Conservation (phyloP, 768 basidiomycete species). For the Paxillus ammoniavirescens region DNA sequence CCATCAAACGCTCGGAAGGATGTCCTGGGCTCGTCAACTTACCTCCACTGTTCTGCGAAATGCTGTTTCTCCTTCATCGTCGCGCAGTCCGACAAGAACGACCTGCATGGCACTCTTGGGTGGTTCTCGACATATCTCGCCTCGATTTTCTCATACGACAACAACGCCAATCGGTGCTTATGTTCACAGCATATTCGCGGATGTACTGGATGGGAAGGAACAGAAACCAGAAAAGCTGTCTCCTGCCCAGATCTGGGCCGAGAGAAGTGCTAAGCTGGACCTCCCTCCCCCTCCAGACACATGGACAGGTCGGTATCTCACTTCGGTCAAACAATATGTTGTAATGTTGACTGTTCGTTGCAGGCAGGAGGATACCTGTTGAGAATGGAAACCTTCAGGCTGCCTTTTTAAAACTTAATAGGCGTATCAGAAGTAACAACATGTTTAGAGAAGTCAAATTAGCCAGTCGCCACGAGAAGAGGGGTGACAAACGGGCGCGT, state of each 20-base stretch:
- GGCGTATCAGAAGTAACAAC: constrained; percentile 52
- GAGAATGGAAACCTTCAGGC: constrained; percentile 39
- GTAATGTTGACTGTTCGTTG: constrained; percentile 6
- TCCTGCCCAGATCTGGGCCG: constrained; percentile 38
- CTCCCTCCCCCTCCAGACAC: constrained; percentile 44
- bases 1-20: neutral
- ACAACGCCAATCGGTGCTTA: neutral
- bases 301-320: constrained; percentile 50
- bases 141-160: constrained; percentile 6
- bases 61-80: neutral
- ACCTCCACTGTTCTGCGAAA: constrained; percentile 12
- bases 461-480: constrained; percentile 74
- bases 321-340: neutral
- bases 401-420: constrained; percentile 50
- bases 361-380: constrained; percentile 65
- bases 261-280: constrained; percentile 18
- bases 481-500: constrained; percentile 74
- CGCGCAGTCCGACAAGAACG: neutral
- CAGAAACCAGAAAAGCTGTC: constrained; percentile 13
- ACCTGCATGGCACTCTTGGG: neutral
- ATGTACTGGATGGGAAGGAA: constrained; percentile 15
- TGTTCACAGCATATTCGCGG: constrained; percentile 13
- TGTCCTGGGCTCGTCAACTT: constrained; percentile 22
- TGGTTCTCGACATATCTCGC: constrained; percentile 9
- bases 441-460: constrained; percentile 50